Evolutionary conservation across 805 yeast species (phyloP).

Genomic region (Kockiozyma suomiensis): DNA sequence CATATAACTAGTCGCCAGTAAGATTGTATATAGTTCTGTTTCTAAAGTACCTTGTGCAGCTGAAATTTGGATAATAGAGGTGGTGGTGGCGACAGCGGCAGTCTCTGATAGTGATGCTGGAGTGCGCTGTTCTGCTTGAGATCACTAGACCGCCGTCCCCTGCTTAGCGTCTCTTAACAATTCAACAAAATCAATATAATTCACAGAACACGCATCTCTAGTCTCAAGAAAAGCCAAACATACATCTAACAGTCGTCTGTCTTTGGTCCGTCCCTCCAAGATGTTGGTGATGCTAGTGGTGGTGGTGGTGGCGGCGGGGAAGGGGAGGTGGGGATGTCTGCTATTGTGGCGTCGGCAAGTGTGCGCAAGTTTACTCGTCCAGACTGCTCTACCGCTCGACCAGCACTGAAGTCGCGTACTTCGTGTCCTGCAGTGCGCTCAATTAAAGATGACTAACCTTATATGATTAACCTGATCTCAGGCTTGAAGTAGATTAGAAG

Average conservation of each 20-base stretch:
- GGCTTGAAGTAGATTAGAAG: too few species aligned
- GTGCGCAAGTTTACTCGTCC: conserved; percentile 25
- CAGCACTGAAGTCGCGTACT: neutral
- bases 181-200: neutral
- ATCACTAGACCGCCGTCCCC: too few species aligned
- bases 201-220: too few species aligned
- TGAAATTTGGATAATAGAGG: neutral
- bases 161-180: too few species aligned
- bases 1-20: neutral
- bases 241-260: neutral
- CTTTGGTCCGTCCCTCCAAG: neutral
- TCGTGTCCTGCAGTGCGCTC: neutral
- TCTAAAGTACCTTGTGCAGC: neutral
- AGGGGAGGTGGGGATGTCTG: neutral
- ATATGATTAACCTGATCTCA: too few species aligned
- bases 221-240: neutral
- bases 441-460: neutral
- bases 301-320: neutral
- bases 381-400: neutral
- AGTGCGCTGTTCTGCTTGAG: neutral
- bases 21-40: neutral
- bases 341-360: conserved; percentile 25
- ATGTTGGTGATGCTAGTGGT: neutral
- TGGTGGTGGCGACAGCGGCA: too few species aligned
- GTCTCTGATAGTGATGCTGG: too few species aligned